Base-by-base conservation (phyloP, 257 asterid species). In the Nicotiana paniculata region DNA sequence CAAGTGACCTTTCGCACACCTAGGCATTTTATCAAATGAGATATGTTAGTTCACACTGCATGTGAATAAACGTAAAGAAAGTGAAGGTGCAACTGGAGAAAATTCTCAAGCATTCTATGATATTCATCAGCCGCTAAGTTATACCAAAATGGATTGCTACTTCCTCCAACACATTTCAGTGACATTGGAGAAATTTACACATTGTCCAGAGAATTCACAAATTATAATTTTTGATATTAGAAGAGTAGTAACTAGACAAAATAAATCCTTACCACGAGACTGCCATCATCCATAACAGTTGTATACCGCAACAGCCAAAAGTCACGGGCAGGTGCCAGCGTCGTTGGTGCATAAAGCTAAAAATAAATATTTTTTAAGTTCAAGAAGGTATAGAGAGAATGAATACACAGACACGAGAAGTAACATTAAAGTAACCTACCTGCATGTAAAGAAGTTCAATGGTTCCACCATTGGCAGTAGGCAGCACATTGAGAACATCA, bases 401-500 rank as follows among this genome's bases (percentile, higher is more conserved):
- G 59, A 37, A 58, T 33, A 51, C 28, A 30, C 72, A 21, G 28
- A 35, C 18, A 66, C 5, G 6, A 69, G 28, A 53, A 26, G 21
- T 26, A 76, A 67, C 24, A 62, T 46, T 32, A 54, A 39, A 77
- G 61, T 51, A 39, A 63, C 48, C 24, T 1, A 92, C 98, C 97
- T 94, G 98, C 98, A 94, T 91, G 92, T 94, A 94, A 57, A 93
- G 81, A 63, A 94, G 97, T 88, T 94, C 98, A 66, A 94, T 89
- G 89, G 98, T 94, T 90, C 98, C 98, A 94, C 98, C 98, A 87
- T 89, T 94, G 86, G 97, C 94, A 81, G 98, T 94, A 54, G 98
- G 98, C 88, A 94, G 94, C 86, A 90, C 97, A 77, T 91, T 94
- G 16, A 93, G 81, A 39, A 90, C 92, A 85, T 94, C 98, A 86